Evolutionary conservation across 495 filamentous ascomycete species (phyloP).

Genomic region (Cenococcum geophilum): DNA sequence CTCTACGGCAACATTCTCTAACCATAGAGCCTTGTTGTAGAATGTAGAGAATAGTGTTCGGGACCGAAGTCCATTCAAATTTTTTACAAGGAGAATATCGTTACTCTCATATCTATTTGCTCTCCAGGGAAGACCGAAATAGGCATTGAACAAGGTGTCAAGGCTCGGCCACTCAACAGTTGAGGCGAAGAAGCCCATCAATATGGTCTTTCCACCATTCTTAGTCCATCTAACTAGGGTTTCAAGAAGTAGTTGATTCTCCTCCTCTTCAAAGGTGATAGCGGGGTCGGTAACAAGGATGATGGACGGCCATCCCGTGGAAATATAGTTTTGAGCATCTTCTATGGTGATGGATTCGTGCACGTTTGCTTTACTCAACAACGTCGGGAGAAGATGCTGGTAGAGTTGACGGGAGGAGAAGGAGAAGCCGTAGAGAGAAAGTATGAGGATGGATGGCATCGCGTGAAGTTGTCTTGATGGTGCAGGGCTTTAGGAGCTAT

Average conservation of each 20-base stretch:
- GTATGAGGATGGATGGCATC: constrained; percentile 24
- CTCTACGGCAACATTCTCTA: constrained; percentile 13
- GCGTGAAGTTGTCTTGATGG: too few relatives aligned
- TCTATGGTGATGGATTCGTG: constrained; percentile 24
- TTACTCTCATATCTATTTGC: constrained; percentile 3
- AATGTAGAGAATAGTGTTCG: constrained; percentile 11
- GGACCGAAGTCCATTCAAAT: constrained; percentile 13
- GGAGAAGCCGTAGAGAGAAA: constrained; percentile 28
- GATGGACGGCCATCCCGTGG: constrained; percentile 21
- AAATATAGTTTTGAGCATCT: constrained; percentile 25
- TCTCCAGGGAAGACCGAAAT: constrained; percentile 23
- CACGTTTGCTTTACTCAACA: constrained; percentile 19
- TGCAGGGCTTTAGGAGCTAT: too few relatives aligned
- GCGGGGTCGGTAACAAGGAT: constrained; percentile 25
- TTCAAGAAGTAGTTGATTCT: constrained; percentile 15
- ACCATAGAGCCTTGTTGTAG: constrained; percentile 20
- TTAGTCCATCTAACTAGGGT: constrained; percentile 18
- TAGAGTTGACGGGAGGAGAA: constrained; percentile 28
- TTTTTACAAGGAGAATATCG: constrained; percentile 6
- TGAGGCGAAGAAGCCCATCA: constrained; percentile 23
- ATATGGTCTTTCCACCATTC: constrained; percentile 23
- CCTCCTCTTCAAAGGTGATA: constrained; percentile 6
- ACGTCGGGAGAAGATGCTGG: constrained; percentile 21
- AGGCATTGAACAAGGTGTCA: constrained; percentile 11
- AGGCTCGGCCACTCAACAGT: constrained; percentile 5